Conservation (phyloP, 805 yeast genomes). For the Metschnikowia borealis region DNA sequence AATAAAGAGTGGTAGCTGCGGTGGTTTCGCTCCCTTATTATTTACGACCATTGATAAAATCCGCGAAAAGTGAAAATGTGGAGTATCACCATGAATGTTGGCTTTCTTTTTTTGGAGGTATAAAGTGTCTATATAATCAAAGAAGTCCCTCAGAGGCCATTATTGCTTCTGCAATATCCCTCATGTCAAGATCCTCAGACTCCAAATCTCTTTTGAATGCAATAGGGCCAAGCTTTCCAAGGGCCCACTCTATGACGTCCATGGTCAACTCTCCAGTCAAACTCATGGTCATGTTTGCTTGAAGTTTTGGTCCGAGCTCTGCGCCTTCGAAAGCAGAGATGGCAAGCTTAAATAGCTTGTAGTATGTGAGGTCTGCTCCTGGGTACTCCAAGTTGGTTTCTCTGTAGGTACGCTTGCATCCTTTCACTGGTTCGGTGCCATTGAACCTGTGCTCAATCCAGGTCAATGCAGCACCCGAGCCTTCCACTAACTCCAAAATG, state of each 20-base stretch:
- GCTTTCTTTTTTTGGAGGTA: not conserved
- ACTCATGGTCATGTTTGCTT: conserved; percentile 3
- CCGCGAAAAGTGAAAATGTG: not conserved
- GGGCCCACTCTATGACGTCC: conserved; percentile 1
- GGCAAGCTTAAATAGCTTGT: conserved; percentile 4
- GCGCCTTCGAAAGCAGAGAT: conserved; percentile 1
- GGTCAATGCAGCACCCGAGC: conserved; percentile 12
- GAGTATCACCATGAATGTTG: not conserved
- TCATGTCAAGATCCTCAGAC: not conserved
- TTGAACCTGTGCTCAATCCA: conserved; percentile 14
- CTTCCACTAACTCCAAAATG: conserved; percentile 18
- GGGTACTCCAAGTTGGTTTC: conserved; percentile 10
- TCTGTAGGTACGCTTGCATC: conserved; percentile 9
- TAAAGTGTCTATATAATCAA: not conserved
- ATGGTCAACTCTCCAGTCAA: not conserved
- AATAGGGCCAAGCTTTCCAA: conserved; percentile 8
- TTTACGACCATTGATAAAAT: not conserved
- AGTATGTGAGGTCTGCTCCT: conserved; percentile 6
- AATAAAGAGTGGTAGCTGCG: not conserved
- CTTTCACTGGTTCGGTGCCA: conserved; percentile 11
- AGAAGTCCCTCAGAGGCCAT: conserved; percentile 2
- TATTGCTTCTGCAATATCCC: not conserved
- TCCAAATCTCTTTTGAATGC: conserved; percentile 7
- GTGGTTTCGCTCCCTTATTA: not conserved
- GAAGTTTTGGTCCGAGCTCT: conserved; percentile 9